Conservation (phyloP, 2,329 filamentous ascomycete species). For the Talaromyces sp. region DNA sequence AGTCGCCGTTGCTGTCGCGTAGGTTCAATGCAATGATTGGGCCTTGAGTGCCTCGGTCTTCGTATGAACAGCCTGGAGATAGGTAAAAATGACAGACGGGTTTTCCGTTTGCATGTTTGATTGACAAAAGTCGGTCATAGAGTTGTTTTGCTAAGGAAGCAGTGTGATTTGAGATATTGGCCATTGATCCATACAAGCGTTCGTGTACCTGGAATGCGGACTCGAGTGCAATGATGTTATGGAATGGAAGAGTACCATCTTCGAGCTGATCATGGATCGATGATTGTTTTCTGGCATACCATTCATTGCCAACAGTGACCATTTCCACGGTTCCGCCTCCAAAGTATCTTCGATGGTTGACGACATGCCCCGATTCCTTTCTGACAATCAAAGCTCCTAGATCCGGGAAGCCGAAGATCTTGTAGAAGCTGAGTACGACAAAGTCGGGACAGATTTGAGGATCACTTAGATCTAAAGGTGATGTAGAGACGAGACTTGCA, state of each 20-base stretch:
- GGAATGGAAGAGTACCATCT: constrained; percentile 87
- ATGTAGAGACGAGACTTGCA: constrained; percentile 75
- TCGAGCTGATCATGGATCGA: constrained; percentile 79
- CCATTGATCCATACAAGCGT: constrained; percentile 70
- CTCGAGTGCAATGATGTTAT: constrained; percentile 81
- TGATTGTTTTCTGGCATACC: constrained; percentile 74
- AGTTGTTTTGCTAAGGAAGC: constrained; percentile 62
- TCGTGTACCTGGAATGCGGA: constrained; percentile 69
- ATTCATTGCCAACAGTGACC: constrained; percentile 75
- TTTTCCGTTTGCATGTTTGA: constrained; percentile 69
- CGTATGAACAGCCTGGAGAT: constrained; percentile 42
- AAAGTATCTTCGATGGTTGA: constrained; percentile 75
- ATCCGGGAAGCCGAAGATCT: constrained; percentile 97
- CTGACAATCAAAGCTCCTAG: constrained; percentile 81
- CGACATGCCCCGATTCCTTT: constrained; percentile 63
- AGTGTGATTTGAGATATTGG: constrained; percentile 68
- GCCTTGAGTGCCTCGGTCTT: constrained; percentile 55
- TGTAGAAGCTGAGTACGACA: constrained; percentile 84
- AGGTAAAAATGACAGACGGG: constrained; percentile 68
- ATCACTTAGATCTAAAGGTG: constrained; percentile 68
- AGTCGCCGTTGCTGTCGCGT: constrained; percentile 64
- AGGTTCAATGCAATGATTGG: constrained; percentile 85
- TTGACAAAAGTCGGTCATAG: constrained; percentile 54
- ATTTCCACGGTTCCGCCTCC: constrained; percentile 93
- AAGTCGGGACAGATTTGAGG: constrained; percentile 71